phyloP scores from a whole-genome alignment of 306 rosid species.

The Senna tora region DNA sequence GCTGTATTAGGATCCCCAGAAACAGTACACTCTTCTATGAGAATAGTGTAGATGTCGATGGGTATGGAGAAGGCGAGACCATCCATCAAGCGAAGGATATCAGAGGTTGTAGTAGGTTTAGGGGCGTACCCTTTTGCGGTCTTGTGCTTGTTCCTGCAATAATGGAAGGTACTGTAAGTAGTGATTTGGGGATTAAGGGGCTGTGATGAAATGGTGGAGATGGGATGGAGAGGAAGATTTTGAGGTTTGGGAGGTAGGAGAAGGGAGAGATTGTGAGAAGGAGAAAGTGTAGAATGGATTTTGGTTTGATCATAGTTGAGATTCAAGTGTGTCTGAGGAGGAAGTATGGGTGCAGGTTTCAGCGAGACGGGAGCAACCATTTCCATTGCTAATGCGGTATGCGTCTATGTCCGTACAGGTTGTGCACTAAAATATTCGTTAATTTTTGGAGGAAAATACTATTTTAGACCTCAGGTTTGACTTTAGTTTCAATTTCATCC shows the following conservation, averaged over 20 bases:
- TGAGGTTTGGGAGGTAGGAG: conserved; percentile 32
- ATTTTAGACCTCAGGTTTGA: no score
- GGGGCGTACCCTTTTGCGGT: background rate
- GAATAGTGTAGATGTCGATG: conserved; percentile 49
- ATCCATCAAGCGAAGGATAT: conserved; percentile 56
- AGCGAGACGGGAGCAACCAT: conserved; percentile 30
- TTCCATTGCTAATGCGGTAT: conserved; percentile 17
- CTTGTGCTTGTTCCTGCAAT: conserved; percentile 8
- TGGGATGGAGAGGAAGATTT: conserved; percentile 8
- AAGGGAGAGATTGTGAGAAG: conserved; percentile 36
- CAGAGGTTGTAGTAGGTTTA: conserved; percentile 39
- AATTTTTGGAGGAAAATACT: no score
- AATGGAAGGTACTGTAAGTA: background rate
- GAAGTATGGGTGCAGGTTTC: background rate
- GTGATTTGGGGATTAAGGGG: conserved; percentile 17
- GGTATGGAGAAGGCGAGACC: conserved; percentile 45
- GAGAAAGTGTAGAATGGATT: background rate
- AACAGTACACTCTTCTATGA: conserved; percentile 54
- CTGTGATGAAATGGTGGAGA: conserved; percentile 11
- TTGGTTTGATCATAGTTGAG: background rate
- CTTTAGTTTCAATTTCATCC: no score
- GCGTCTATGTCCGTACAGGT: no score
- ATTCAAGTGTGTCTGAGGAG: background rate
- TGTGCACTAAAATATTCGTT: no score
- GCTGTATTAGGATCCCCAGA: conserved; percentile 48